Base-by-base conservation (phyloP, 768 basidiomycete genomes). In the Hygrophorus pudorinus region DNA sequence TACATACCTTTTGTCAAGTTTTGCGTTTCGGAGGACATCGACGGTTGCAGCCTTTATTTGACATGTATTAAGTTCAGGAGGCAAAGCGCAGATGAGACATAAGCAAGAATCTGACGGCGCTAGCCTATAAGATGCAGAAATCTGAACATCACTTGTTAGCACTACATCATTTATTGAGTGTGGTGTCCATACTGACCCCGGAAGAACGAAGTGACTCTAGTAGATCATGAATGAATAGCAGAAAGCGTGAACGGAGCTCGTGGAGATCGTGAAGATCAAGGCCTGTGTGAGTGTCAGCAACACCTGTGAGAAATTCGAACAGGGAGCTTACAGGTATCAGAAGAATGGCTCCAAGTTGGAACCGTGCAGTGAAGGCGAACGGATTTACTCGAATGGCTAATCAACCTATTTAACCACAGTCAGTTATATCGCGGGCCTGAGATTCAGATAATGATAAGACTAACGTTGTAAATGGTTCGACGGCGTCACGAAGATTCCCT, bases 181-280 rank as follows among this genome's bases (percentile, higher is more conserved):
- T 21, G 42, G 24, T 10, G 32, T 18, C n/a, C n/a, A 44, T 45
- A 60, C 73, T 54, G 53, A 85, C 82, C 53, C 80, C 81, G 44
- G 72, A 68, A 2, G 73, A 68, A 32, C 75, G 73, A 34, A 85
- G 69, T 3, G 72, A 70, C 50, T 76, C 72, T 34, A 81, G 55
- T 24, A 83, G 64, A 49, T 76, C 70, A 54, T 85, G 83, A 33
- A 85, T 69, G 59, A 82, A 79, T 20, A 72, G 50, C 11, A 85
- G 65, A 33, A 75, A 73, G 36, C 77, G 72, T 38, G 79, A 71
- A 37, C 77, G 75, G 32, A 83, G 59, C 52, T 80, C 75, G 43
- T 84, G 66, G 46, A 85, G 66, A 61, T 85, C 83, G 54, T 83
- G 73, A 27, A 85, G 67, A 59, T 84, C 81, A 49, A 74, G 59